A percentile compares a stretch with the other conserved stretches of the same genome.
Evolutionary conservation across 176 grass and related monocot species (phyloP).

Genomic region (Calamus simplicifolius): DNA sequence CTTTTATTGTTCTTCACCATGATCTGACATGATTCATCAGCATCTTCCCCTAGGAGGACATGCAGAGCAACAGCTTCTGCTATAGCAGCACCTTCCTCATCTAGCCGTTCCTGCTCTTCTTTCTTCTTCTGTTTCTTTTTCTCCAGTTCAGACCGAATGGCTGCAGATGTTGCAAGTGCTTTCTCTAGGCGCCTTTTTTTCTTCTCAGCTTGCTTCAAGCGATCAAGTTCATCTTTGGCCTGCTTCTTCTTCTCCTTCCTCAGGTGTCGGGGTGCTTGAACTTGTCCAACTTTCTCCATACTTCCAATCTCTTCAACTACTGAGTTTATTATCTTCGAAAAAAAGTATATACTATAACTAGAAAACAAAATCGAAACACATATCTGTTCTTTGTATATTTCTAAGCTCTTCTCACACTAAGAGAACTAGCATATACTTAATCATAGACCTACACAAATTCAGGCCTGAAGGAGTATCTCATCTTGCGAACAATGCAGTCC

Average conservation of each 20-base stretch:
- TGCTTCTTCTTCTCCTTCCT: constrained; percentile 61
- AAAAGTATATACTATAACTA: constrained; percentile 1
- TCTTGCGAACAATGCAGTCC: constrained; percentile 95
- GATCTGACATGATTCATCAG: constrained; percentile 53
- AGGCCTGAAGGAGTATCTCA: constrained; percentile 93
- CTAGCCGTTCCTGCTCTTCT: constrained; percentile 77
- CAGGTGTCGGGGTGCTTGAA: constrained; percentile 13
- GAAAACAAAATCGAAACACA: constrained; percentile 24
- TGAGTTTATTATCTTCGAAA: not conserved
- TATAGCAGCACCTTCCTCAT: constrained; percentile 90
- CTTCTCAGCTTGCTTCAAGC: constrained; percentile 58
- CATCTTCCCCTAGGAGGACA: constrained; percentile 84
- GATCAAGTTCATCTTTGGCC: constrained; percentile 37
- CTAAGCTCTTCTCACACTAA: constrained; percentile 5
- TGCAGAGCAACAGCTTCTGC: constrained; percentile 91
- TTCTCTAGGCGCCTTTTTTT: constrained; percentile 68
- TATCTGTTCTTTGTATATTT: constrained; percentile 19
- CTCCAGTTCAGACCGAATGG: constrained; percentile 62
- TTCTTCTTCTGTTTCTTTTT: constrained; percentile 77
- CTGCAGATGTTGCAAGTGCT: constrained; percentile 62
- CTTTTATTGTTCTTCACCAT: constrained; percentile 41
- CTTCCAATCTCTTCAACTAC: not conserved
- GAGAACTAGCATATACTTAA: not conserved
- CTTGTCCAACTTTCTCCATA: constrained; percentile 80
- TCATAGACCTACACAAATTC: constrained; percentile 69